These are phyloP conservation scores for Globisporangium solare DNA, from an alignment of 352 stramenopile species.

Conservation along the genomic window DNA sequence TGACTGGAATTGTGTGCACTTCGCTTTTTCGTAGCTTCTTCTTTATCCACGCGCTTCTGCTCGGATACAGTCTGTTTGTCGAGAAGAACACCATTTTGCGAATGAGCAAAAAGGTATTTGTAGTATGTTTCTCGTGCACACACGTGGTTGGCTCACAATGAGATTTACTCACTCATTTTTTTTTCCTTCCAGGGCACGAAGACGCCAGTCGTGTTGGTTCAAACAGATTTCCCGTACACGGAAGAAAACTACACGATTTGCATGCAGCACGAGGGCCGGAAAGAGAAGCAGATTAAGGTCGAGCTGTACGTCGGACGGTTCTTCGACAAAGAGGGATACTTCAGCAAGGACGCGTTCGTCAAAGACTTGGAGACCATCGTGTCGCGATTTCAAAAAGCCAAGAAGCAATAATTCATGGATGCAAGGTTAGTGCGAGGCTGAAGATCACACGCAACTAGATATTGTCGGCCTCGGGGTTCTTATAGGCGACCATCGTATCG, in stretches of 20 bases:
- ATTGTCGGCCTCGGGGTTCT: conserved; percentile 80
- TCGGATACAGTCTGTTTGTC: conserved; percentile 66
- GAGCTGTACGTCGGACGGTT: conserved; percentile 82
- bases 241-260: conserved; percentile 68
- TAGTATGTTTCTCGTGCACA: neutral
- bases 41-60: conserved; percentile 65
- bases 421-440: conserved; percentile 7
- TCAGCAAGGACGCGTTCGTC: conserved; percentile 69
- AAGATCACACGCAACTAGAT: conserved; percentile 35
- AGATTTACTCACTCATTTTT: neutral
- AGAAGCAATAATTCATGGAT: conserved; percentile 61
- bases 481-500: conserved; percentile 97
- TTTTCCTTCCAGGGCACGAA: conserved; percentile 24
- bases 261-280: conserved; percentile 41
- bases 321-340: conserved; percentile 85
- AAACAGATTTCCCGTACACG: conserved; percentile 63
- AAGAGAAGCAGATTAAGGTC: conserved; percentile 39
- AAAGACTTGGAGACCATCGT: conserved; percentile 63
- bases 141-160: too few relatives aligned
- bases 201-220: conserved; percentile 45
- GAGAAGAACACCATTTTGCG: conserved; percentile 78
- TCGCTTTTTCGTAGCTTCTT: conserved; percentile 58
- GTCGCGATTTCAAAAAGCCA: conserved; percentile 62
- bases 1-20: neutral
- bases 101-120: conserved; percentile 54